A percentile compares a stretch with the other conserved stretches of the same genome.
Evolutionary conservation across 1,139 yeast genomes (phyloP).

Genomic region (Kodamaea plutei): DNA sequence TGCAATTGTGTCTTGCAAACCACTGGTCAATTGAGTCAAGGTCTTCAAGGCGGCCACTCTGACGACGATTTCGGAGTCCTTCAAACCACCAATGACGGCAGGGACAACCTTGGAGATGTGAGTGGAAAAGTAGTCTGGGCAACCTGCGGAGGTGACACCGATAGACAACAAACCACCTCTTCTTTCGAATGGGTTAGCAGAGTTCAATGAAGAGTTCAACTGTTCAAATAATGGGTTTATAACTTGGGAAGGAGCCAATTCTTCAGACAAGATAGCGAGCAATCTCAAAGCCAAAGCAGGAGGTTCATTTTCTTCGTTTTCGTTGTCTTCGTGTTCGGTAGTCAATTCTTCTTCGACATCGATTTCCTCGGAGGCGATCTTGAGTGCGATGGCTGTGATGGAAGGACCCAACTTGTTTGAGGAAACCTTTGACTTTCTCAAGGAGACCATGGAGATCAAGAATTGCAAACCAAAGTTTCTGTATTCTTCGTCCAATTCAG

Average conservation of each 20-base stretch:
- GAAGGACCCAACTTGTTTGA: slow-evolving; percentile 75
- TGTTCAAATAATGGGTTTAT: slow-evolving; percentile 73
- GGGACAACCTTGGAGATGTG: slow-evolving; percentile 74
- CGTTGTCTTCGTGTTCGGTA: slow-evolving; percentile 83
- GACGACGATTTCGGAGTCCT: slow-evolving; percentile 73
- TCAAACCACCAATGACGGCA: slow-evolving; percentile 69
- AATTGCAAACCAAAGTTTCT: slow-evolving; percentile 84
- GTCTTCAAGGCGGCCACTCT: slow-evolving; percentile 85
- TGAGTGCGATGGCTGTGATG: slow-evolving; percentile 68
- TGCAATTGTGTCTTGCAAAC: slow-evolving; percentile 80
- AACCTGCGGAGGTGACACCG: slow-evolving; percentile 85
- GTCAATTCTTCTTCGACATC: slow-evolving; percentile 70
- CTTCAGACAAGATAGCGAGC: slow-evolving; percentile 71
- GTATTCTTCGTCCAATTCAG: slow-evolving; percentile 70
- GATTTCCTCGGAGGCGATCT: slow-evolving; percentile 76
- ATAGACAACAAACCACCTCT: slow-evolving; percentile 83
- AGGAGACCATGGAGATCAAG: slow-evolving; percentile 69
- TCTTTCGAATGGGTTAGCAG: slow-evolving; percentile 71
- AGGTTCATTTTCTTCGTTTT: slow-evolving; percentile 87
- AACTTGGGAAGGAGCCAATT: slow-evolving; percentile 90
- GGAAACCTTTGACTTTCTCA: slow-evolving; percentile 58
- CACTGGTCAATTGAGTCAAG: slow-evolving; percentile 72
- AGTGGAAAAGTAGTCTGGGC: slow-evolving; percentile 84
- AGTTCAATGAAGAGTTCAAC: slow-evolving; percentile 56
- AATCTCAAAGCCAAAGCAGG: slow-evolving; percentile 75